Evolutionary conservation across 306 rosid species (phyloP), one percentile per base, ranked within the genome.

Genomic region (Luffa aegyptiaca): DNA sequence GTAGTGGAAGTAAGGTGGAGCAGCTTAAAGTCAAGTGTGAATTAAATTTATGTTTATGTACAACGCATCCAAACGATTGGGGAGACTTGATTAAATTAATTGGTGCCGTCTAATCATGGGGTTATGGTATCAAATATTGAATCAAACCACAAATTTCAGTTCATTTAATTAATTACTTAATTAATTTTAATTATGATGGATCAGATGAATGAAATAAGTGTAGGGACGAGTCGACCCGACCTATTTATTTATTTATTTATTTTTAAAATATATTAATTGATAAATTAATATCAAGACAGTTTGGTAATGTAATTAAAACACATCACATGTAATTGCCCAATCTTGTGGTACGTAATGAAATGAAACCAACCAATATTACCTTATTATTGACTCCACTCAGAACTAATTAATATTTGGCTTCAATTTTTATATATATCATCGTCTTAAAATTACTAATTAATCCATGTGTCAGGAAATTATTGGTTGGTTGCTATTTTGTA

Each of bases 61-160:
- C 77, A 72, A 48, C 58, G 42, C 77, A 72, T 72, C 77, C 52
- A 72, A 46, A 11, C 10, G 20, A 46, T 21, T 46, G 5, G 76
- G 58, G 37, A 26, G 77, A 13, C 42, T 26, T 46, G 14, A 21
- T 42, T 72, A 42, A 72, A 72, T 31, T 66, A 66, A 66, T 66
- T 18, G 20, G 20, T 26, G 77, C 78, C 78, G 57, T 73, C 77
- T 49, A 73, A 73, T 73, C 61, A 73, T 46, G 20, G 58, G 59
- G 59, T 10, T 73, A 17, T 46, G 78, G 1, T 46, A 33, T 73
- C 61, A 31, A 73, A 31, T 73, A 31, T 6, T 49, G 11, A 71
- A 46, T 26, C 42, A 73, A 73, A 31, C 45, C 57, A 73, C 18
- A 48, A 6, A 49, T 20, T 73, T 73, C 46, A 14, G 2, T 65